phyloP scores from a whole-genome alignment of 2,329 filamentous ascomycete species.

The Microdochium nivale region DNA sequence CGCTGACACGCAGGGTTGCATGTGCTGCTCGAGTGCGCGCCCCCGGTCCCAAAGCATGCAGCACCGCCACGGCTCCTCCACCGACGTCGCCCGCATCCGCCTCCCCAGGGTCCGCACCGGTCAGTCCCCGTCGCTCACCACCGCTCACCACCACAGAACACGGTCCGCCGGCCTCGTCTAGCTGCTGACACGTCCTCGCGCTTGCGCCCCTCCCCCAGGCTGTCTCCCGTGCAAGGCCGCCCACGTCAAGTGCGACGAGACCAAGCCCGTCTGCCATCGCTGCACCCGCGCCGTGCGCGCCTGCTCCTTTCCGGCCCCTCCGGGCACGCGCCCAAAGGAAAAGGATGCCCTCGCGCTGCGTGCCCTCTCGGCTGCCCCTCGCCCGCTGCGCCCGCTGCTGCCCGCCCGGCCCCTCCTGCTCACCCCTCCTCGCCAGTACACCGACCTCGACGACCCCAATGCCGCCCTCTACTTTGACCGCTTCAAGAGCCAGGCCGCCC shows the following conservation, averaged over 20 bases:
- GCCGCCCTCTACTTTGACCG: neutral
- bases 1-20: too few relatives aligned
- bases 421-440: neutral
- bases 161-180: too few relatives aligned
- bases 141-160: too few relatives aligned
- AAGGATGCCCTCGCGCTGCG: neutral
- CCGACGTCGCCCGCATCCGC: neutral
- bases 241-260: constrained; percentile 1
- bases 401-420: neutral
- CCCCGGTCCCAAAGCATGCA: neutral
- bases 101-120: neutral
- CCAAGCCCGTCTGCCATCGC: neutral
- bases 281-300: neutral
- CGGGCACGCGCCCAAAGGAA: neutral
- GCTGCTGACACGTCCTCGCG: too few relatives aligned
- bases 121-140: too few relatives aligned
- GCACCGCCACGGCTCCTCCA: neutral
- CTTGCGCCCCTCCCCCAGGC: too few relatives aligned
- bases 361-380: neutral
- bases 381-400: neutral
- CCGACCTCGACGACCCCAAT: neutral
- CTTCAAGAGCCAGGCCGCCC: neutral
- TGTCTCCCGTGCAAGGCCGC: neutral
- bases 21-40: too few relatives aligned
- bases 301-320: neutral